Base-by-base conservation (phyloP, 2,329 filamentous ascomycete genomes). In the Phialocephala sp. region DNA sequence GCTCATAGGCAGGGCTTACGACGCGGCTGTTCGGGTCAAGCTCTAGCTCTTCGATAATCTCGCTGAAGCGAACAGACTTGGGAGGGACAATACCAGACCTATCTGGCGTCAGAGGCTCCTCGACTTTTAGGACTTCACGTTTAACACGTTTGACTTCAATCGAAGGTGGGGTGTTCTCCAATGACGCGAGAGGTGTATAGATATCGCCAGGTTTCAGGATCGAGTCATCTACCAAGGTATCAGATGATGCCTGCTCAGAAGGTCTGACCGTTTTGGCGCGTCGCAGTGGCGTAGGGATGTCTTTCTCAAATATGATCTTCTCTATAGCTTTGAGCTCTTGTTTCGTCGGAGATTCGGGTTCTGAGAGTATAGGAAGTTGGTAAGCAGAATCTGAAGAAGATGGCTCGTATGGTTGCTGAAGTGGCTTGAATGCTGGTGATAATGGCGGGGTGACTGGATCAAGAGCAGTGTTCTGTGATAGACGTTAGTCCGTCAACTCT, bases 191-290 rank as follows among this genome's bases (percentile, higher is more conserved):
- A 35, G 71, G 65, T 1, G 66, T 63, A 43, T 70, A 73, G 39
- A 97, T 81, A 71, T 96, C 91, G 3, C 84, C 81, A 24, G 97
- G 85, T 69, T 89, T 91, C 15, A 89, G 81, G 8, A 85, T 80
- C 43, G 84, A 83, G 54, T 86, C 85, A 39, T 77, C 81, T 6
- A 20, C 18, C 2, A 54, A 52, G 8, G 64, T 63, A 5, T 62
- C 43, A 4, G 59, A 62, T 2, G 63, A 63, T 8, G 55, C 50
- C 8, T 62, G 8, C 24, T 27, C 52, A 4, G 43, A 32, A 43
- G 15, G 3, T 12, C 63, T 41, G 18, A 12, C 24, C 0, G 2
- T 5, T 4, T 32, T 12, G 15, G n/a, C 12, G 27, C 66, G 27
- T 55, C 67, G 62, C 24, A 73, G 20, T 22, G 70, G 68, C 9